These are phyloP conservation scores for Rubroboletus satanas DNA, from an alignment of 768 basidiomycete genomes.

Conservation along the genomic window DNA sequence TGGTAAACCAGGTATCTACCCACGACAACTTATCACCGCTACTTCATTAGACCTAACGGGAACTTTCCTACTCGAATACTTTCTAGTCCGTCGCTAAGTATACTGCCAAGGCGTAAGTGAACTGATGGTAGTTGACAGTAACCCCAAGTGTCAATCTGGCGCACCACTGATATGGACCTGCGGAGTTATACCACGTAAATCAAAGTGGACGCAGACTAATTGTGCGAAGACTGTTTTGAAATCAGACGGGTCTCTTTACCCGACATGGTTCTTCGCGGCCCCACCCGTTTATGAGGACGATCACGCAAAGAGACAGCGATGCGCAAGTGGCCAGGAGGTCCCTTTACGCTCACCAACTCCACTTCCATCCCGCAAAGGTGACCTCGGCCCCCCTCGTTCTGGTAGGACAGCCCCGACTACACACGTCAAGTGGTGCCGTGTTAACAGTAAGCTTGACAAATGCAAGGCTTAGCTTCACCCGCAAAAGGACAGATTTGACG, in stretches of 20 bases:
- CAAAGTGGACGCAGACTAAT: neutral
- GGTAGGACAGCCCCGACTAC: neutral
- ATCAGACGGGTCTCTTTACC: neutral
- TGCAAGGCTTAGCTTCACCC: too few species aligned
- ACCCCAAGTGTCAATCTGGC: neutral
- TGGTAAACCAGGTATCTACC: neutral
- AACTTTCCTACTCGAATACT: neutral
- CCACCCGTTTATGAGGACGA: neutral
- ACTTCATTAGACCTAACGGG: neutral
- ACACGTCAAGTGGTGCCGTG: neutral
- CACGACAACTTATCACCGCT: neutral
- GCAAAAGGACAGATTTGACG: neutral
- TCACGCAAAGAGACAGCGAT: neutral
- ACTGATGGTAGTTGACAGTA: neutral
- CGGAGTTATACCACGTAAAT: neutral
- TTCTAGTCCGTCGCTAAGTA: neutral
- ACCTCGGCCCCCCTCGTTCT: neutral
- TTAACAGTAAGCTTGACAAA: neutral
- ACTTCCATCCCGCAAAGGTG: neutral
- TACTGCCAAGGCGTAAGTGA: neutral
- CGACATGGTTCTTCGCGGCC: too few species aligned
- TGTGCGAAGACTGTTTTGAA: neutral
- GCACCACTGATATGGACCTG: neutral
- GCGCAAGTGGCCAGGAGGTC: neutral
- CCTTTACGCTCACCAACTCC: neutral